Conservation (phyloP, 2,329 filamentous ascomycete species). For the Phialophora expanda region DNA sequence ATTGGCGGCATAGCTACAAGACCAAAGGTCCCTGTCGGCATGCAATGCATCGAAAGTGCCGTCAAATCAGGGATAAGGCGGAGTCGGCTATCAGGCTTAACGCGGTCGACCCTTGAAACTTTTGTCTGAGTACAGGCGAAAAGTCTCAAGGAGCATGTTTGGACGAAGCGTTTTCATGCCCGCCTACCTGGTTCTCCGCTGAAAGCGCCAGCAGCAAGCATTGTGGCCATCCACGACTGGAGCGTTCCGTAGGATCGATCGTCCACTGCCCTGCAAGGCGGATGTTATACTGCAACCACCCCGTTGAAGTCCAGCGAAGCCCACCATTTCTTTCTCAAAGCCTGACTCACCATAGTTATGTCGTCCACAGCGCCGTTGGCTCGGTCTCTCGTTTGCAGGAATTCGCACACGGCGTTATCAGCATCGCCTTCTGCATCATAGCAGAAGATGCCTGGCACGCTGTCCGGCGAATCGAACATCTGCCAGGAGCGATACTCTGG, state of each 20-base stretch:
- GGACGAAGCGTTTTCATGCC: background rate
- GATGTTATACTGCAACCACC: background rate
- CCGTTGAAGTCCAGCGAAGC: conserved; percentile 20
- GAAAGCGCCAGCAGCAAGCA: background rate
- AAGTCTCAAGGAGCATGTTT: background rate
- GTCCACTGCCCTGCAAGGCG: background rate
- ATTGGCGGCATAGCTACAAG: background rate
- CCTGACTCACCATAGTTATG: conserved; percentile 22
- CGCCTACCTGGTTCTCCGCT: background rate
- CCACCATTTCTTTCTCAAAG: conserved; percentile 27
- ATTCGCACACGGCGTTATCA: conserved; percentile 28
- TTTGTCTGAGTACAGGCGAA: background rate
- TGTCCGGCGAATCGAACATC: conserved; percentile 22
- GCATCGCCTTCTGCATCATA: conserved; percentile 33
- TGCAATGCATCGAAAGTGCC: background rate
- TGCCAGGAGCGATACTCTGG: conserved; percentile 28
- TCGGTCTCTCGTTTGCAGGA: conserved; percentile 17
- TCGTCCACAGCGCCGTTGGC: conserved; percentile 20
- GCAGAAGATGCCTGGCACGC: conserved; percentile 25
- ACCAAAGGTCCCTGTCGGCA: background rate
- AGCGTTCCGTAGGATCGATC: background rate
- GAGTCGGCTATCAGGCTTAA: background rate
- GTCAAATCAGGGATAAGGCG: background rate
- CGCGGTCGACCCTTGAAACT: background rate
- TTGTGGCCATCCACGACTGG: no score